Evolutionary conservation across 805 yeast genomes (phyloP).

Genomic region (Soucietia sequanensis): DNA sequence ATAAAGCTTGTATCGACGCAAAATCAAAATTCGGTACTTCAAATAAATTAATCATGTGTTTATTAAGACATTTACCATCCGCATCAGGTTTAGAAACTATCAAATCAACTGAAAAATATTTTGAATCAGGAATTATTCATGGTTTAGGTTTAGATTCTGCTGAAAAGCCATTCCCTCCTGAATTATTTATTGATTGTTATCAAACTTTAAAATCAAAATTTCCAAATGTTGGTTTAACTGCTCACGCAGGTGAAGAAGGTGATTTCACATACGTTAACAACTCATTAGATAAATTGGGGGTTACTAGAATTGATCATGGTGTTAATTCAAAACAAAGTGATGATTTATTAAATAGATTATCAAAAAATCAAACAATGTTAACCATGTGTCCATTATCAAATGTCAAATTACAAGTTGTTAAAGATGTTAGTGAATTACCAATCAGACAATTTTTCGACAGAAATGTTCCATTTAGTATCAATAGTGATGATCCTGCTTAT

Average conservation of each 20-base stretch:
- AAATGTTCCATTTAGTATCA: slow-evolving; percentile 69
- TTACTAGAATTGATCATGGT: slow-evolving; percentile 79
- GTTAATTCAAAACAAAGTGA: slow-evolving; percentile 59
- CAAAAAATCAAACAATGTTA: slow-evolving; percentile 54
- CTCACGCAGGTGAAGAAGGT: slow-evolving; percentile 92
- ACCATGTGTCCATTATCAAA: slow-evolving; percentile 79
- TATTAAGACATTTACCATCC: slow-evolving; percentile 72
- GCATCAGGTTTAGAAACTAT: slow-evolving; percentile 58
- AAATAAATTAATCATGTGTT: slow-evolving; percentile 76
- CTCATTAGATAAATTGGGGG: slow-evolving; percentile 58
- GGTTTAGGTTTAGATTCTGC: slow-evolving; percentile 84
- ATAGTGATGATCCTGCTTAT: slow-evolving; percentile 80
- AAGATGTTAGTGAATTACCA: slow-evolving; percentile 67
- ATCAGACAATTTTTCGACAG: slow-evolving; percentile 57
- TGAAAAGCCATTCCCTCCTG: slow-evolving; percentile 77
- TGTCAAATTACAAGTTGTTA: slow-evolving; percentile 70
- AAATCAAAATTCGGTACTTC: slow-evolving; percentile 57
- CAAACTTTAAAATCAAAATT: slow-evolving; percentile 43
- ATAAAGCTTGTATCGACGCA: slow-evolving; percentile 67
- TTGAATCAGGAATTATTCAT: slow-evolving; percentile 56
- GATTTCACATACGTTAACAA: slow-evolving; percentile 64
- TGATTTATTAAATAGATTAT: slow-evolving; percentile 55
- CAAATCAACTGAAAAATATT: slow-evolving; percentile 49
- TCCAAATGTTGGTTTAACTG: slow-evolving; percentile 64
- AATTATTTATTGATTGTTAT: slow-evolving; percentile 65